phyloP scores from a whole-genome alignment of 2,329 filamentous ascomycete genomes.

The Xylaria multiplex region DNA sequence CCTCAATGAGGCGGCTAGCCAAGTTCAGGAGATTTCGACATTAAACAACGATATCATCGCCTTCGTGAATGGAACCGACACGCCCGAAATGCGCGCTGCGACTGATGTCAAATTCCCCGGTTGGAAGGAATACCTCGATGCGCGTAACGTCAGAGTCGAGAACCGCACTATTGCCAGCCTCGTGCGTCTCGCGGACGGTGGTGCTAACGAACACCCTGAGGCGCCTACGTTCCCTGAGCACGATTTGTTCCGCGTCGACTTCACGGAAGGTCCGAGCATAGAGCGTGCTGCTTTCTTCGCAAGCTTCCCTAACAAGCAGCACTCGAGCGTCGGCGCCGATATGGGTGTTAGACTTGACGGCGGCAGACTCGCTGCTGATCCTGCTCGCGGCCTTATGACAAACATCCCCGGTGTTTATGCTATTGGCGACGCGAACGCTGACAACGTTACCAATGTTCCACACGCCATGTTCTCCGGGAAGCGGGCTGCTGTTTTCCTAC shows the following conservation, averaged over 20 bases:
- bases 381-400: slow-evolving; percentile 57
- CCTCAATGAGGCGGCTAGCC: slow-evolving; percentile 55
- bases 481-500: slow-evolving; percentile 64
- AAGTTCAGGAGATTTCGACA: slow-evolving; percentile 63
- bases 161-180: slow-evolving; percentile 64
- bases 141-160: slow-evolving; percentile 63
- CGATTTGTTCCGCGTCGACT: slow-evolving; percentile 66
- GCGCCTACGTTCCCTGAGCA: slow-evolving; percentile 59
- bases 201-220: slow-evolving; percentile 52
- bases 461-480: slow-evolving; percentile 70
- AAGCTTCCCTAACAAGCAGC: slow-evolving; percentile 59
- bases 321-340: slow-evolving; percentile 57
- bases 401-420: slow-evolving; percentile 66
- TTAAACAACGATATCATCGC: slow-evolving; percentile 66
- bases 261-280: slow-evolving; percentile 55
- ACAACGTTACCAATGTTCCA: slow-evolving; percentile 68
- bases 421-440: slow-evolving; percentile 68
- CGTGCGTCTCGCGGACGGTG: slow-evolving; percentile 57
- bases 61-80: slow-evolving; percentile 69
- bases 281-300: slow-evolving; percentile 63
- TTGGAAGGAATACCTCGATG: slow-evolving; percentile 61
- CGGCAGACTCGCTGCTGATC: slow-evolving; percentile 57
- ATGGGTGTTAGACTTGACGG: slow-evolving; percentile 59
- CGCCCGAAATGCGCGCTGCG: slow-evolving; percentile 52
- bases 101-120: slow-evolving; percentile 55